Percentiles rank a stretch among this genome's conserved stretches.
These are phyloP conservation scores for Cronartium ribicola DNA, from an alignment of 1,284 basidiomycete genomes.

Conservation along the genomic window DNA sequence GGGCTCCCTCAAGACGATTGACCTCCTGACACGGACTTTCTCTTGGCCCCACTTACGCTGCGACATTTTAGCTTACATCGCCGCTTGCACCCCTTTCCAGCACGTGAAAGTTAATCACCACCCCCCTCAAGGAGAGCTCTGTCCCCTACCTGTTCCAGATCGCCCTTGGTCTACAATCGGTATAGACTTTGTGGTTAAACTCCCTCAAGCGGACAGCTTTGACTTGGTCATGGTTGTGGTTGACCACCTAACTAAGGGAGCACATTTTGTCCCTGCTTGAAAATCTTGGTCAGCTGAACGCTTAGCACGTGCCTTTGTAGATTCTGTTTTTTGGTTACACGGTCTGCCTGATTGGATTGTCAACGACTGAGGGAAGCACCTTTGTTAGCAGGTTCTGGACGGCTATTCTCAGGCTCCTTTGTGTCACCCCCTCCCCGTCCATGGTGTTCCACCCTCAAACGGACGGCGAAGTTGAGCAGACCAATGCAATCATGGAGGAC, in stretches of 20 bases:
- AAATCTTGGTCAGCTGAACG: neutral
- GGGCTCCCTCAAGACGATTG: conserved; percentile 2
- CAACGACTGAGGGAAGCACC: neutral
- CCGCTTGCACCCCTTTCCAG: neutral
- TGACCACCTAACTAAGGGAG: conserved; percentile 54
- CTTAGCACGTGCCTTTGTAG: neutral
- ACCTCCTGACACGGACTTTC: neutral
- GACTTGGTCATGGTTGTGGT: conserved; percentile 55
- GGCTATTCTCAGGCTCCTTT: neutral
- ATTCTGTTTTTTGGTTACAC: conserved; percentile 12
- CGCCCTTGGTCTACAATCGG: conserved; percentile 54
- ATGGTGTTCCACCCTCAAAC: conserved; percentile 23
- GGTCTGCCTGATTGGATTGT: conserved; percentile 17
- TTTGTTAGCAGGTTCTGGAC: conserved; percentile 10
- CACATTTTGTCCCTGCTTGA: conserved; percentile 48
- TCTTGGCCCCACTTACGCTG: neutral
- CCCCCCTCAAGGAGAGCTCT: conserved; percentile 50
- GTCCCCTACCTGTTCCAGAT: conserved; percentile 50
- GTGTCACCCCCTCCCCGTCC: conserved; percentile 48
- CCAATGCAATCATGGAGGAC: conserved; percentile 26
- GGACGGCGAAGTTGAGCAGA: conserved; percentile 12
- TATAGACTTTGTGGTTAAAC: conserved; percentile 56
- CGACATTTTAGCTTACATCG: neutral
- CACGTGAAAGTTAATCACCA: neutral
- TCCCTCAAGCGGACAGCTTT: conserved; percentile 53